Evolutionary conservation across 1,139 yeast genomes (phyloP).

Genomic region (Nakaseomyces sp.): DNA sequence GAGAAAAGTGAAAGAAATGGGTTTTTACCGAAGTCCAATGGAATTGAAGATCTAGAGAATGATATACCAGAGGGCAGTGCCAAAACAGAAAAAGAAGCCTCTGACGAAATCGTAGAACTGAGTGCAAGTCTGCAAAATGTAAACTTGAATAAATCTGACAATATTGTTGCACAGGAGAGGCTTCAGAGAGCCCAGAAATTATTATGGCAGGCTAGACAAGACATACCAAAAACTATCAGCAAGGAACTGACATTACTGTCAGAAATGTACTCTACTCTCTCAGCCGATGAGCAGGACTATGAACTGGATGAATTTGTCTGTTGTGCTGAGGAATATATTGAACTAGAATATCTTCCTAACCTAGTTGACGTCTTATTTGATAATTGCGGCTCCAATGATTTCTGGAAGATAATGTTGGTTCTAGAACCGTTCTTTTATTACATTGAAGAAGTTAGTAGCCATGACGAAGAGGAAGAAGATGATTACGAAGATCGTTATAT

Average conservation of each 20-base stretch:
- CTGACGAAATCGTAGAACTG: conserved; percentile 5
- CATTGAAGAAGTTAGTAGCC: conserved; percentile 28
- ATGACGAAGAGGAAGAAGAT: conserved; percentile 20
- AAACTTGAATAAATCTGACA: conserved; percentile 13
- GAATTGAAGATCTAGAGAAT: conserved; percentile 6
- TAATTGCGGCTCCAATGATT: conserved; percentile 25
- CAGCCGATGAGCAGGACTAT: conserved; percentile 32
- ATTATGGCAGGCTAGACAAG: conserved; percentile 32
- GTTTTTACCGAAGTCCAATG: conserved; percentile 18
- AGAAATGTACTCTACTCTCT: conserved; percentile 31
- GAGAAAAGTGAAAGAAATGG: conserved; percentile 31
- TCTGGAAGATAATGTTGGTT: conserved; percentile 31
- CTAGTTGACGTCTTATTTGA: conserved; percentile 27
- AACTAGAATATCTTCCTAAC: conserved; percentile 30
- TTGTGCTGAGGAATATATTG: conserved; percentile 33
- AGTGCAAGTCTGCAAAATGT: conserved; percentile 6
- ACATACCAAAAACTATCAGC: conserved; percentile 31
- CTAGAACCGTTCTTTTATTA: conserved; percentile 32
- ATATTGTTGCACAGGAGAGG: conserved; percentile 21
- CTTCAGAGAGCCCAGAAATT: conserved; percentile 29
- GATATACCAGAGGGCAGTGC: conserved; percentile 7
- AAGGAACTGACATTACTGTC: conserved; percentile 30
- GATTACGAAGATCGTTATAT: conserved; percentile 7
- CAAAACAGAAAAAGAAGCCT: conserved; percentile 7
- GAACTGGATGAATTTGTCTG: conserved; percentile 32